A percentile compares a stretch with the other conserved stretches of the same genome.
phyloP scores from a whole-genome alignment of 2,329 filamentous ascomycete genomes.

The Calonectria montana region DNA sequence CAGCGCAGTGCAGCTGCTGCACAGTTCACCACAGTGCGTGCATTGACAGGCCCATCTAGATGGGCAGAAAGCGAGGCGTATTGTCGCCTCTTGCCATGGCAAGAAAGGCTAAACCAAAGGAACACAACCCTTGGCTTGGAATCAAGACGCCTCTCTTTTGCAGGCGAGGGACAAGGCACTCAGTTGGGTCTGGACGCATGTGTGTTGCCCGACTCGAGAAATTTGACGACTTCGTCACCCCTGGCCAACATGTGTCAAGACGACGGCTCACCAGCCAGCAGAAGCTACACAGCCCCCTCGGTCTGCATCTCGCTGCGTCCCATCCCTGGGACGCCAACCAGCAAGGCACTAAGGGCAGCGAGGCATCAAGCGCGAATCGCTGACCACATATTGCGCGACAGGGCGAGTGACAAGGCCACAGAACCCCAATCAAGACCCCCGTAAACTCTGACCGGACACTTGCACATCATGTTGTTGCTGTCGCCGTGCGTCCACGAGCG shows the following conservation, averaged over 20 bases:
- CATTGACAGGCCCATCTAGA: background rate
- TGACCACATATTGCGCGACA: constrained; percentile 9
- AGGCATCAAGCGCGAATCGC: constrained; percentile 22
- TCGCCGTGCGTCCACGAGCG: constrained; percentile 10
- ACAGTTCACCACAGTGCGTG: constrained; percentile 20
- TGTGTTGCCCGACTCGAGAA: constrained; percentile 14
- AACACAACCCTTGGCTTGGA: constrained; percentile 7
- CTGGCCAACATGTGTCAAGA: constrained; percentile 31
- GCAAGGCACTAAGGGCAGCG: constrained; percentile 23
- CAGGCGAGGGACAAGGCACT: background rate
- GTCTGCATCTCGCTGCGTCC: constrained; percentile 25
- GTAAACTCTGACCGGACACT: constrained; percentile 15
- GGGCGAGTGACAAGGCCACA: constrained; percentile 18
- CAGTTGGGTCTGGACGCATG: constrained; percentile 8
- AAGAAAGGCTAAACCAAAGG: background rate
- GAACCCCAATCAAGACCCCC: constrained; percentile 5
- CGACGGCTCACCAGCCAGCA: constrained; percentile 25
- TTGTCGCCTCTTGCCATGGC: constrained; percentile 1
- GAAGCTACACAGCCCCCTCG: constrained; percentile 26
- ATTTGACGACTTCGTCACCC: constrained; percentile 6
- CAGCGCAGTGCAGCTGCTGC: constrained; percentile 18
- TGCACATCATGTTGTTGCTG: constrained; percentile 10
- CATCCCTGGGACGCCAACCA: constrained; percentile 22
- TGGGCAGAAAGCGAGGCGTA: background rate
- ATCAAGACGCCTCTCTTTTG: constrained; percentile 5